Evolutionary conservation across 441 rosid species (phyloP), one percentile per base, ranked within the genome.

Genomic region (Erodium trifolium): DNA sequence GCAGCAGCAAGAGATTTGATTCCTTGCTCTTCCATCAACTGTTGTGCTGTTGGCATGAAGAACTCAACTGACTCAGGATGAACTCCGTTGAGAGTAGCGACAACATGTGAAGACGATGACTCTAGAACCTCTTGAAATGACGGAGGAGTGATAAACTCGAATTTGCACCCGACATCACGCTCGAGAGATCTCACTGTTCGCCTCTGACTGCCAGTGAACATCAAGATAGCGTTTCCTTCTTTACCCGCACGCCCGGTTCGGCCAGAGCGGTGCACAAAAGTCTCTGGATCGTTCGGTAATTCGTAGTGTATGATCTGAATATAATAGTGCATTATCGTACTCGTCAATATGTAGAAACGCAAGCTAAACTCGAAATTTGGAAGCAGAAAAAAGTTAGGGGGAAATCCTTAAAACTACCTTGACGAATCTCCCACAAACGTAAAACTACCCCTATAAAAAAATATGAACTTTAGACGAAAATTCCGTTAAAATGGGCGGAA

Each of bases 191-290:
- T 83, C 37, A 94, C 92, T 11, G 97, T 91, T 75, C 96, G 89
- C 84, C 89, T 88, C 80, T 94, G 99, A 82, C 81, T 90, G 76
- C 79, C 81, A 16, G 90, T 84, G 76, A 75, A 87, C 97, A 93
- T 85, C 73, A 93, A 80, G 83, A 93, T 79, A 57, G 97, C 92
- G 75, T 86, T 82, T 69, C 98, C 98, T 87, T 85, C 89, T 80
- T 93, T 93, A 71, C 98, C 97, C 4, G 97, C 98, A 39, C 96
- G 97, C 55, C 98, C 98, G 64, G 98, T 93, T 76, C 97, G 97
- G 34, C 97, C 98, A 77, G 98, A 93, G 67, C 98, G 94, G 74
- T 91, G 98, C 77, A 93, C 98, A 86, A 93, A 93, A 51, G 97
- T 90, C 82, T 94, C 99, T 9, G 97, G 81, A 73, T 91, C 99